Evolutionary conservation across 1,284 basidiomycete species (phyloP), one percentile per base, ranked within the genome.

Genomic region (Kalmanozyma brasiliensis): DNA sequence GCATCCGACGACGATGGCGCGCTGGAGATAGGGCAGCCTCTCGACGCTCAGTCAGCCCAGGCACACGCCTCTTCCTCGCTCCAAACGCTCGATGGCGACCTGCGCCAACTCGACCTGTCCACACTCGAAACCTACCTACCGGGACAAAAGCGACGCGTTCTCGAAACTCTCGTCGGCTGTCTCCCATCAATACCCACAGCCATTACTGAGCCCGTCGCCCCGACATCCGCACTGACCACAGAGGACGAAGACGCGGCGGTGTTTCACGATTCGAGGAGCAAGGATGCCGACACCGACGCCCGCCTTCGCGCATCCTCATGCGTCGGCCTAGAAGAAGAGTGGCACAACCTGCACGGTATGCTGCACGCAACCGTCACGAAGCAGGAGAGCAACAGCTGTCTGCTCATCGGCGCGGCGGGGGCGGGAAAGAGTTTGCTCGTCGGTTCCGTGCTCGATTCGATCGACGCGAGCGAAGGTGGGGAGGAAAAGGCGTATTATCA

Each of bases 381-480:
- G 4, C 67, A 71, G 22, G 74, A 80, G 51, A 75, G 78, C 34
- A 81, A 81, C 33, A 80, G 78, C 46, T 72, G 67, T 19, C 53
- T 81, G 20, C 49, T 81, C 16, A 59, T 80, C 37, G 79, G 79
- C 13, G 62, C 74, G 5, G 40, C 59, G 2, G 79, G 79, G 1
- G 56, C 69, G 8, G 79, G 79, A 0, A 81, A 80, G 47, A 37
- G 38, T 2, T 17, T 74, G 41, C 60, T 81, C 2, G 58, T 79
- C 7, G 57, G 77, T 13, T 77, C 76, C 2, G 74, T 74, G n/a
- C 58, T 81, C 2, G 32, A 52, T 0, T 44, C 52, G 0, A 45
- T 78, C 24, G 9, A 17, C 49, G 52, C 26, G 5, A 30, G 19
- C 6, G 10, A 17, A 30, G 16, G 10, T 10, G 36, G 47, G 34